A percentile compares a stretch with the other conserved stretches of the same genome.
phyloP scores from a whole-genome alignment of 345 rosid genomes.

The Eucalyptus urophylla region DNA sequence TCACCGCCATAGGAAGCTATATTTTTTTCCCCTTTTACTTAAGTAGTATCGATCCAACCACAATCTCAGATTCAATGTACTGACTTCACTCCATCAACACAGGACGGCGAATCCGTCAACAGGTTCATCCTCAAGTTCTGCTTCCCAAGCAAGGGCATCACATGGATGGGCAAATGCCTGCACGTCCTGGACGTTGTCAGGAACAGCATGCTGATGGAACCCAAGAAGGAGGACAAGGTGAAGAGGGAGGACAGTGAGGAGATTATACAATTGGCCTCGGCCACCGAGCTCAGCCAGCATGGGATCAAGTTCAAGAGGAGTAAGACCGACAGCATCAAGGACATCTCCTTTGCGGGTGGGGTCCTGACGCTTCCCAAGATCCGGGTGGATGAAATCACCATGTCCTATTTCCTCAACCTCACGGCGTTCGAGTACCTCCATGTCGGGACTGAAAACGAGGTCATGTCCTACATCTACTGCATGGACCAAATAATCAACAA shows the following conservation, averaged over 20 bases:
- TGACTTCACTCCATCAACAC: not conserved
- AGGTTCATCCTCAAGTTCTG: slow-evolving; percentile 19
- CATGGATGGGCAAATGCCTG: slow-evolving; percentile 11
- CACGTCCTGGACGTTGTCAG: slow-evolving; percentile 30
- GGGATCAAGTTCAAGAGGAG: slow-evolving; percentile 26
- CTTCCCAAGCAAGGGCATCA: not conserved
- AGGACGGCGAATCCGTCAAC: slow-evolving; percentile 20
- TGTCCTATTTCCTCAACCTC: slow-evolving; percentile 20
- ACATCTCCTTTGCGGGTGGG: slow-evolving; percentile 22
- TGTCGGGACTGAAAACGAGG: not conserved
- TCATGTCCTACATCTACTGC: slow-evolving; percentile 7
- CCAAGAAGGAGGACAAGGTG: not conserved
- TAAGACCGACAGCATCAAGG: slow-evolving; percentile 9
- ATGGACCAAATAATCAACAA: slow-evolving; percentile 30
- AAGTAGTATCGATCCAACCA: too few species aligned
- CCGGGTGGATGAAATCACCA: slow-evolving; percentile 15
- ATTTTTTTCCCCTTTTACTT: too few species aligned
- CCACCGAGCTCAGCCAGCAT: slow-evolving; percentile 24
- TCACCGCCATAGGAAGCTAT: too few species aligned
- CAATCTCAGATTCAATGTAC: too few species aligned
- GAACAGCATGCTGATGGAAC: not conserved
- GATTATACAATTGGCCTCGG: not conserved
- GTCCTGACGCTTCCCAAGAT: slow-evolving; percentile 14
- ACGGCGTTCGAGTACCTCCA: slow-evolving; percentile 31
- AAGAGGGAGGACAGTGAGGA: too few species aligned